phyloP scores from a whole-genome alignment of 768 basidiomycete genomes.

The Serendipita indica region DNA sequence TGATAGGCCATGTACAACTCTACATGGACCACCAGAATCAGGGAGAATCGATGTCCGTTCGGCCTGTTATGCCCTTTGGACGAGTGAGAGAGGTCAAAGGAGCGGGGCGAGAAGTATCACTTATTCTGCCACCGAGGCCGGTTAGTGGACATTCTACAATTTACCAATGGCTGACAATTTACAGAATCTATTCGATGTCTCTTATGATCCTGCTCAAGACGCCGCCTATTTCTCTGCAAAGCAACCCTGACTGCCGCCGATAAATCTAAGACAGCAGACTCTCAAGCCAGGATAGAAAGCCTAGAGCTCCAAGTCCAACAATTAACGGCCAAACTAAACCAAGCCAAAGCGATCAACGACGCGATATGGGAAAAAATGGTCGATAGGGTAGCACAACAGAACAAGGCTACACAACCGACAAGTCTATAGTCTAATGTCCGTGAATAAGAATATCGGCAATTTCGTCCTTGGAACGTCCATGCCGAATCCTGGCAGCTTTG shows the following conservation, averaged over 20 bases:
- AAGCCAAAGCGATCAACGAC: conserved; percentile 85
- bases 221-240: conserved; percentile 17
- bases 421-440: too few species aligned
- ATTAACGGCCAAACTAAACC: conserved; percentile 54
- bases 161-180: conserved; percentile 9
- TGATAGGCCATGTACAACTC: conserved; percentile 65
- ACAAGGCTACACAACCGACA: too few species aligned
- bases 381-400: conserved; percentile 29
- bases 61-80: conserved; percentile 55
- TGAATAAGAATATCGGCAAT: neutral
- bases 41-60: conserved; percentile 49
- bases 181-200: conserved; percentile 8
- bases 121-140: conserved; percentile 34
- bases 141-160: neutral
- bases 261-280: conserved; percentile 25
- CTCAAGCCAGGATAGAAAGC: conserved; percentile 42
- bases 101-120: conserved; percentile 54
- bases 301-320: conserved; percentile 57
- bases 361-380: conserved; percentile 85
- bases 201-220: conserved; percentile 21
- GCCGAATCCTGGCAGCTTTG: neutral
- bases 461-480: neutral
- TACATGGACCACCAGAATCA: conserved; percentile 24
- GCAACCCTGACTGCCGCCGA: conserved; percentile 13
- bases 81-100: conserved; percentile 54